A percentile compares a stretch with the other conserved stretches of the same genome.
Evolutionary conservation across 345 rosid species (phyloP).

Genomic region (Eucalyptus erythrocorys): DNA sequence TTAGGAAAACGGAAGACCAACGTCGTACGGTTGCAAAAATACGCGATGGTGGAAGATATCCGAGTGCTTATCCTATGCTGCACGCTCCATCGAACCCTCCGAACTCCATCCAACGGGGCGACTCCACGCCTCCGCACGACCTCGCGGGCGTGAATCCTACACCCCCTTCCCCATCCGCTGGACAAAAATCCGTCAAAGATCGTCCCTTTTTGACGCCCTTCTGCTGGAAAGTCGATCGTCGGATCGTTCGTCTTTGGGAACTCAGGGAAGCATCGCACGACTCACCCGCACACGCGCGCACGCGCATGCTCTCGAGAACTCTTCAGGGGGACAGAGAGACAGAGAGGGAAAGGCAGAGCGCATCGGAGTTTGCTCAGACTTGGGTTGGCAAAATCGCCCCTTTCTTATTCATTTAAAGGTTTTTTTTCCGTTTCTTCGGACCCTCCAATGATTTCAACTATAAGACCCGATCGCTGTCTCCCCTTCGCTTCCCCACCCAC

Average conservation of each 20-base stretch:
- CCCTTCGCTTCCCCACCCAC: not conserved
- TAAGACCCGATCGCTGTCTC: not conserved
- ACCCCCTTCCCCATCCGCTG: not conserved
- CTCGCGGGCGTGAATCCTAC: not conserved
- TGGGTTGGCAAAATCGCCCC: conserved; percentile 31
- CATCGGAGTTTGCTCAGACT: conserved; percentile 38
- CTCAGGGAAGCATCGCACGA: not conserved
- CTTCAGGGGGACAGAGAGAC: not conserved
- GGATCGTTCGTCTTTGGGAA: not conserved
- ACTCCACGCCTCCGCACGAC: not conserved
- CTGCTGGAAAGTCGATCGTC: not conserved
- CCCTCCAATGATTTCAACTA: conserved; percentile 11
- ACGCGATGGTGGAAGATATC: not conserved
- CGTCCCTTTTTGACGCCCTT: not conserved
- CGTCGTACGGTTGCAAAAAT: not conserved
- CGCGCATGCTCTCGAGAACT: not conserved
- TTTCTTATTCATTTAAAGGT: not conserved
- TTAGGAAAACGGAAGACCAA: not conserved
- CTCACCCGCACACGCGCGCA: not conserved
- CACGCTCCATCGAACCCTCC: not conserved
- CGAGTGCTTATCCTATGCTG: not conserved
- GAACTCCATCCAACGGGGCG: not conserved
- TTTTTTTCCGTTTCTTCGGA: conserved; percentile 1
- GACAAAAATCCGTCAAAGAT: not conserved
- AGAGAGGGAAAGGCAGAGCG: not conserved